phyloP scores from a whole-genome alignment of 352 stramenopile species.

The Globisporangium carolinianum region DNA sequence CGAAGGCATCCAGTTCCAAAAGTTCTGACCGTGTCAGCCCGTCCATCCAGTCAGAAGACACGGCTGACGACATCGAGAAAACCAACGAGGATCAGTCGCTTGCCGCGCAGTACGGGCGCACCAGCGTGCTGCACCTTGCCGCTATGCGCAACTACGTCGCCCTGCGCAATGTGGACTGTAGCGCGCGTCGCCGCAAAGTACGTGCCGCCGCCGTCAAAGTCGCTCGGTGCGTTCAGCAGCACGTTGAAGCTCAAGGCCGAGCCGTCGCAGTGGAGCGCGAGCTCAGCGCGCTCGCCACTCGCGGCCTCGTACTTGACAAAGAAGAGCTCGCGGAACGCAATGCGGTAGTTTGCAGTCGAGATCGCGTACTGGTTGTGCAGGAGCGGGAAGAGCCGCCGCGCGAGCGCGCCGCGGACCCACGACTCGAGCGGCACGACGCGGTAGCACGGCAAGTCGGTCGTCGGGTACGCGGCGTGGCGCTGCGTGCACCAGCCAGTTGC shows the following conservation, averaged over 20 bases:
- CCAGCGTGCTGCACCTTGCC: constrained; percentile 91
- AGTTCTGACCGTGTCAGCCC: constrained; percentile 28
- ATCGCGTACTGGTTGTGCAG: constrained; percentile 42
- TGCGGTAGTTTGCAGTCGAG: constrained; percentile 19
- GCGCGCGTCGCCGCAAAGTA: constrained; percentile 81
- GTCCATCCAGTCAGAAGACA: constrained; percentile 10
- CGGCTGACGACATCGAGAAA: constrained; percentile 86
- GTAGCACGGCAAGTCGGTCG: constrained; percentile 77
- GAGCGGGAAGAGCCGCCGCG: constrained; percentile 46
- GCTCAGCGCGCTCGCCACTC: constrained; percentile 45
- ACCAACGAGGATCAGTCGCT: constrained; percentile 87
- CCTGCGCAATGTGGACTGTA: constrained; percentile 71
- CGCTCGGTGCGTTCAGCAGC: constrained; percentile 65
- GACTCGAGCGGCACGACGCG: constrained; percentile 52
- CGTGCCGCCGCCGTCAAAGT: constrained; percentile 91
- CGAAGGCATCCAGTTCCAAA: constrained; percentile 71
- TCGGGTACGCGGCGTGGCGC: constrained; percentile 75
- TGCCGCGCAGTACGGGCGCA: constrained; percentile 72
- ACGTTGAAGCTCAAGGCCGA: constrained; percentile 94
- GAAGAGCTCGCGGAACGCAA: constrained; percentile 84
- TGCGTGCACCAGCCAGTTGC: constrained; percentile 66
- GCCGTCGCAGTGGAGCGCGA: constrained; percentile 90
- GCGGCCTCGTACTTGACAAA: constrained; percentile 84
- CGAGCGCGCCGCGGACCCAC: constrained; percentile 55
- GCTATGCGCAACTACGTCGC: constrained; percentile 87